phyloP scores from a whole-genome alignment of 306 rosid species.

The Vigna mungo region DNA sequence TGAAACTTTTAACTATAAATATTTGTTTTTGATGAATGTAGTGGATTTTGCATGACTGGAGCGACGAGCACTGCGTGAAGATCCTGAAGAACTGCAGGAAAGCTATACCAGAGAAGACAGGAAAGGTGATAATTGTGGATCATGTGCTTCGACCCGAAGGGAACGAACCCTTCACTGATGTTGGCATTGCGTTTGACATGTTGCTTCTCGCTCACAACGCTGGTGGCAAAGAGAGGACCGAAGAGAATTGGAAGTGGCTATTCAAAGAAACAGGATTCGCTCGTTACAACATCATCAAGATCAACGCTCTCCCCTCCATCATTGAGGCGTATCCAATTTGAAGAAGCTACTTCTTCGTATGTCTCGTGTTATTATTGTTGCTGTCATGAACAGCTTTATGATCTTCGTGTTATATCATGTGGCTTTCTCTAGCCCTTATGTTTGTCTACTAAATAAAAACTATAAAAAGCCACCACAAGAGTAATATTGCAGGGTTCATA shows the following conservation, averaged over 20 bases:
- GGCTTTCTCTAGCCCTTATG: slow-evolving; percentile 4
- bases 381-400: slow-evolving; percentile 10
- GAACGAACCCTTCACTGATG: slow-evolving; percentile 51
- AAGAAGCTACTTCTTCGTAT: background rate
- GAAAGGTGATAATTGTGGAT: slow-evolving; percentile 64
- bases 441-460: background rate
- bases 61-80: slow-evolving; percentile 64
- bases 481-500: background rate
- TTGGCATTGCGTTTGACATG: slow-evolving; percentile 56
- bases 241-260: slow-evolving; percentile 60
- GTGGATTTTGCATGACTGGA: slow-evolving; percentile 81
- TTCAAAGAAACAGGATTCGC: slow-evolving; percentile 58
- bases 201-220: slow-evolving; percentile 56
- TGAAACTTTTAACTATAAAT: background rate
- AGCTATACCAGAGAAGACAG: slow-evolving; percentile 57
- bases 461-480: background rate
- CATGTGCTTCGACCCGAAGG: slow-evolving; percentile 52
- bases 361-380: background rate
- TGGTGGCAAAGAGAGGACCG: slow-evolving; percentile 63
- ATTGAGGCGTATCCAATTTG: slow-evolving; percentile 56
- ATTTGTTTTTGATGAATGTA: background rate
- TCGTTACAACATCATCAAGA: slow-evolving; percentile 58
- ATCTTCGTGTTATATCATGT: background rate
- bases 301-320: slow-evolving; percentile 54
- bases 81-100: slow-evolving; percentile 61